A percentile compares a stretch with the other conserved stretches of the same genome.
Evolutionary conservation across 139 green algal species (phyloP).

Genomic region (Marvania coccoides): DNA sequence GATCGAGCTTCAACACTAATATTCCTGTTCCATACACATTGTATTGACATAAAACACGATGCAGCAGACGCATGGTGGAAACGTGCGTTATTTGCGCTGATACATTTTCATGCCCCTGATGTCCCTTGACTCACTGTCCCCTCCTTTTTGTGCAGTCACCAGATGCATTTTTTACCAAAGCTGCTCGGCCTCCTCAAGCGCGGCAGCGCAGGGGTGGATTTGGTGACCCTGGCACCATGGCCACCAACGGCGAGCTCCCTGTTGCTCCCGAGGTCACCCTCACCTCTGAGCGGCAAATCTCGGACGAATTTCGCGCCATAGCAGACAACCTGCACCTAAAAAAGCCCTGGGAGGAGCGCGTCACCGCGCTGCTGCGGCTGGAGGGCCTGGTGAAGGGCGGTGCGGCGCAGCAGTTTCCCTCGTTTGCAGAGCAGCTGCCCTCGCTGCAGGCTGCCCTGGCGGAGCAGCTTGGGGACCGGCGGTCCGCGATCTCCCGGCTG

Average conservation of each 20-base stretch:
- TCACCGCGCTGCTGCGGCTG: slow-evolving; percentile 53
- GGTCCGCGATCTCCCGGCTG: slow-evolving; percentile 54
- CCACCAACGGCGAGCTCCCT: background rate
- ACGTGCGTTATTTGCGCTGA: no score
- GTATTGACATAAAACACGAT: no score
- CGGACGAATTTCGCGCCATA: slow-evolving; percentile 12
- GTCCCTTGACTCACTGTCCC: no score
- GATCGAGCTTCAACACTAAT: no score
- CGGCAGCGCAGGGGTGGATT: background rate
- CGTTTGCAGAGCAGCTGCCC: slow-evolving; percentile 39
- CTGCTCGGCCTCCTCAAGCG: background rate
- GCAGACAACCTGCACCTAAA: background rate
- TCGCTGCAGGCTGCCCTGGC: slow-evolving; percentile 22
- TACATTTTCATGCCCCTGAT: no score
- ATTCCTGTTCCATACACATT: no score
- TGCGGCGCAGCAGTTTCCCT: slow-evolving; percentile 14
- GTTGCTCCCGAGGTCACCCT: background rate
- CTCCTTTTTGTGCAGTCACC: no score
- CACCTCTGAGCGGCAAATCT: background rate
- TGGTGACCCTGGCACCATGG: background rate
- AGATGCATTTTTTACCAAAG: background rate
- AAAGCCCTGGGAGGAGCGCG: slow-evolving; percentile 26
- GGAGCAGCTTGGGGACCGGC: slow-evolving; percentile 48
- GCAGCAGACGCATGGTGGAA: no score
- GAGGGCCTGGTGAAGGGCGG: slow-evolving; percentile 59